Percentiles rank a stretch among this genome's conserved stretches.
Evolutionary conservation across 805 yeast genomes (phyloP).

Genomic region (Pichia nanzhaoensis): DNA sequence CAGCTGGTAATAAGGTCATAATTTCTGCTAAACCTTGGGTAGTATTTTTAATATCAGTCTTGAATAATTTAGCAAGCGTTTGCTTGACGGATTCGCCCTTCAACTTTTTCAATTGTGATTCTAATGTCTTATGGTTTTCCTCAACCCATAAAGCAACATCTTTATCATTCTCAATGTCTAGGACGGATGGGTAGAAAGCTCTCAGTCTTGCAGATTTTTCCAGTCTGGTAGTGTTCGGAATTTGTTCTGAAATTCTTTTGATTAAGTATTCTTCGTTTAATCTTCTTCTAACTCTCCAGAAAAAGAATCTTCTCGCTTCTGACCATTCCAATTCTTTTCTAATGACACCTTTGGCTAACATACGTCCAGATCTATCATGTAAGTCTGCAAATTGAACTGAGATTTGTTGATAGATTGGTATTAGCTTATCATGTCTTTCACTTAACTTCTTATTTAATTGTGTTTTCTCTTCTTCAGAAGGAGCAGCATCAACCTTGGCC

Average conservation of each 20-base stretch:
- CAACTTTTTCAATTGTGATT: constrained; percentile 53
- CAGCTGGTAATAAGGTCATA: constrained; percentile 43
- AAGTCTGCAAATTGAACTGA: constrained; percentile 96
- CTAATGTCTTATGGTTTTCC: constrained; percentile 59
- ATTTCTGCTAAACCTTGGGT: constrained; percentile 52
- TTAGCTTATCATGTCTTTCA: constrained; percentile 69
- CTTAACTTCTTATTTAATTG: constrained; percentile 57
- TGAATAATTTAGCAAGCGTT: constrained; percentile 52
- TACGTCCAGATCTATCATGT: constrained; percentile 96
- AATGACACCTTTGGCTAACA: constrained; percentile 91
- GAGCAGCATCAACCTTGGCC: constrained; percentile 44
- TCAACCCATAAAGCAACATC: constrained; percentile 84
- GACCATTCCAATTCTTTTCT: constrained; percentile 80
- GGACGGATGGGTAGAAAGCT: constrained; percentile 74
- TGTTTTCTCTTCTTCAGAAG: constrained; percentile 60
- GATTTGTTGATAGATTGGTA: constrained; percentile 88
- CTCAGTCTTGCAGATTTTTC: constrained; percentile 83
- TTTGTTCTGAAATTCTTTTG: constrained; percentile 60
- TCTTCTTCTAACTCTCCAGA: constrained; percentile 98
- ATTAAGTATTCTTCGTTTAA: constrained; percentile 85
- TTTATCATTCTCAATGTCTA: constrained; percentile 65
- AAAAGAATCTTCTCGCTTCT: constrained; percentile 89
- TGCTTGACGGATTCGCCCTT: constrained; percentile 62
- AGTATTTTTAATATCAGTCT: constrained; percentile 46
- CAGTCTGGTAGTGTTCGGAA: constrained; percentile 55